Percentiles rank a stretch among this genome's conserved stretches.
Evolutionary conservation across 257 asterid genomes (phyloP).

Genomic region (Ehretia macrophylla): DNA sequence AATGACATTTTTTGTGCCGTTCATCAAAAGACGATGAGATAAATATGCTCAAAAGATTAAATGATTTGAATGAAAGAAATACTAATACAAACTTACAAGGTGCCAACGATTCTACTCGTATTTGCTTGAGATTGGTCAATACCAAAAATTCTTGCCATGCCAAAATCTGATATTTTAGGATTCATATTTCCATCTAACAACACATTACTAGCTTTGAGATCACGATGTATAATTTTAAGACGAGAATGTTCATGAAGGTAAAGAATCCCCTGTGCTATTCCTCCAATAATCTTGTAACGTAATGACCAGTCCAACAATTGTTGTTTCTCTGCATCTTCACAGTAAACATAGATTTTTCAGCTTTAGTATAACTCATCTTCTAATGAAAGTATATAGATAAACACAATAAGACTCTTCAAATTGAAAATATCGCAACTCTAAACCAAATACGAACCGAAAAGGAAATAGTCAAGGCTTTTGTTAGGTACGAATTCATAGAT

Average conservation of each 20-base stretch:
- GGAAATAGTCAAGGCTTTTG: conserved; percentile 22
- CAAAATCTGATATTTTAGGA: conserved; percentile 35
- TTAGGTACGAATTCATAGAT: conserved; percentile 27
- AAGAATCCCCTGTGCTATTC: conserved; percentile 24
- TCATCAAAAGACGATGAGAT: too few species aligned
- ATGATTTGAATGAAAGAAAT: too few species aligned
- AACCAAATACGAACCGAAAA: conserved; percentile 18
- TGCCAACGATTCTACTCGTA: conserved; percentile 25
- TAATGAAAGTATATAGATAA: too few species aligned
- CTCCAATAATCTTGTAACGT: conserved; percentile 23
- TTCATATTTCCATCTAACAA: conserved; percentile 29
- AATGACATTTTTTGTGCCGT: too few species aligned
- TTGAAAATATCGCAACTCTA: background rate
- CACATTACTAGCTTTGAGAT: conserved; percentile 34
- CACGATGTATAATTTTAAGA: conserved; percentile 31
- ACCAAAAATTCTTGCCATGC: conserved; percentile 25
- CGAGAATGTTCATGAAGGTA: conserved; percentile 39
- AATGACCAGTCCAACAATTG: conserved; percentile 22
- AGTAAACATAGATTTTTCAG: background rate
- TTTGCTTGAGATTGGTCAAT: conserved; percentile 18
- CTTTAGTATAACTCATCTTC: background rate
- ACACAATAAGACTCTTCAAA: background rate
- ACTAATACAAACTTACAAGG: conserved; percentile 33
- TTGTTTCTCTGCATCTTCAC: conserved; percentile 17
- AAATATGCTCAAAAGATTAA: too few species aligned